Conservation (phyloP, 108 stramenopile genomes). For the Skeletonema marinoi region DNA sequence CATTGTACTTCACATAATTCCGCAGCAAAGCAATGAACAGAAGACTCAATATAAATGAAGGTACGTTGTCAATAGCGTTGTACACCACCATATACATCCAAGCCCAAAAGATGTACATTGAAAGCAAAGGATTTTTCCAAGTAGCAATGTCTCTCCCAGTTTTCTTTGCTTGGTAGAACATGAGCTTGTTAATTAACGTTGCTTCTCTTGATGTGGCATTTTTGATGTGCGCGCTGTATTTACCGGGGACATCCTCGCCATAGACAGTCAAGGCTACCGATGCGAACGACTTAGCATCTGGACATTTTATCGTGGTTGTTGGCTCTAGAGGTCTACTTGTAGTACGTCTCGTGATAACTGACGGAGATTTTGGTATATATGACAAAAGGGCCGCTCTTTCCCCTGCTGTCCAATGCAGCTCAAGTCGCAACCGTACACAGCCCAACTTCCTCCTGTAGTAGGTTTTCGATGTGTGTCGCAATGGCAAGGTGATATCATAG, state of each 20-base stretch:
- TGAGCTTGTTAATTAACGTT: conserved; percentile 34
- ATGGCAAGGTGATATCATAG: conserved; percentile 63
- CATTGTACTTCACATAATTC: conserved; percentile 52
- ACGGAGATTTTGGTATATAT: conserved; percentile 44
- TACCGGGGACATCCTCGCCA: conserved; percentile 57
- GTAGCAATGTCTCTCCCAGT: conserved; percentile 24
- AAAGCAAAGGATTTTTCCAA: conserved; percentile 57
- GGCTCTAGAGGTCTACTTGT: not conserved
- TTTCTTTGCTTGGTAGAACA: conserved; percentile 20
- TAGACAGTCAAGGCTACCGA: conserved; percentile 62
- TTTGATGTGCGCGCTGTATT: conserved; percentile 40
- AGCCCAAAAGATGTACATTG: conserved; percentile 46
- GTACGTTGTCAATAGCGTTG: conserved; percentile 43
- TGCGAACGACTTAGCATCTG: conserved; percentile 58
- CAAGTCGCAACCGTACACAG: conserved; percentile 57
- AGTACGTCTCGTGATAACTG: not conserved
- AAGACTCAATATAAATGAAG: conserved; percentile 44
- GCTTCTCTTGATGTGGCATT: conserved; percentile 45
- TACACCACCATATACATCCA: conserved; percentile 64
- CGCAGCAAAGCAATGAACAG: conserved; percentile 45
- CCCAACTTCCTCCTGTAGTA: conserved; percentile 54
- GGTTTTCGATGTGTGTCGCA: conserved; percentile 52
- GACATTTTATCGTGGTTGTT: conserved; percentile 44
- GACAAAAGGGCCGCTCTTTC: conserved; percentile 62
- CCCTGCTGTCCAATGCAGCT: conserved; percentile 45